phyloP scores from a whole-genome alignment of 805 yeast species.

The Nakazawaea peltata region DNA sequence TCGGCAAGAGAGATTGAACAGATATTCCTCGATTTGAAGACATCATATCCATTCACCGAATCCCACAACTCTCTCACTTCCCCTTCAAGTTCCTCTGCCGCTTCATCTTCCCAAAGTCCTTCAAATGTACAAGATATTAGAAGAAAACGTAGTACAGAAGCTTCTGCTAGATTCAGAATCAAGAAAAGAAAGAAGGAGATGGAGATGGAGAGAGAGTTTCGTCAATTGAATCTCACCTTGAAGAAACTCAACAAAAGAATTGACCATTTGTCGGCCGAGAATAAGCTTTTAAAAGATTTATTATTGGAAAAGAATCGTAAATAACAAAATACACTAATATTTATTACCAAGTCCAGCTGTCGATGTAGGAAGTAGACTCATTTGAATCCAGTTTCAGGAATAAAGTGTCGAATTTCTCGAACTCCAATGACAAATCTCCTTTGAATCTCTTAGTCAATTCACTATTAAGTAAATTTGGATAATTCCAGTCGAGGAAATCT shows the following conservation, averaged over 20 bases:
- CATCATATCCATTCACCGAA: no score
- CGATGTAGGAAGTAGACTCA: not conserved
- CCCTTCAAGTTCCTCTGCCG: no score
- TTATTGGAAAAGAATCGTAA: slow-evolving; percentile 33
- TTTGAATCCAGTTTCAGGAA: slow-evolving; percentile 20
- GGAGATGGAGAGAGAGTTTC: slow-evolving; percentile 73
- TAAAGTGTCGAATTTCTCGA: slow-evolving; percentile 40
- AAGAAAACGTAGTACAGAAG: slow-evolving; percentile 84
- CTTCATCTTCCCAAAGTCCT: no score
- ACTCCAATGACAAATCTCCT: slow-evolving; percentile 73
- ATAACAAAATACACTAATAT: not conserved
- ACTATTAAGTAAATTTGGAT: slow-evolving; percentile 52
- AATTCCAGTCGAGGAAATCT: slow-evolving; percentile 91
- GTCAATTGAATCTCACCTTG: slow-evolving; percentile 63
- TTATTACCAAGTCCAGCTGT: slow-evolving; percentile 7
- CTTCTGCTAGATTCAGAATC: slow-evolving; percentile 87
- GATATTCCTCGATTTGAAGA: no score
- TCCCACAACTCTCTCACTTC: no score
- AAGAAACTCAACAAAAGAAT: slow-evolving; percentile 60
- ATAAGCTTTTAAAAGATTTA: slow-evolving; percentile 70
- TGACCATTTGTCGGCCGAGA: slow-evolving; percentile 87
- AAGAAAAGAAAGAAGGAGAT: slow-evolving; percentile 89
- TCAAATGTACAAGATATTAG: no score
- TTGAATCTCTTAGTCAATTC: slow-evolving; percentile 60
- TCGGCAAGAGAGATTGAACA: no score